Base-by-base conservation (phyloP, 352 stramenopile species). In the Globisporangium lucens region DNA sequence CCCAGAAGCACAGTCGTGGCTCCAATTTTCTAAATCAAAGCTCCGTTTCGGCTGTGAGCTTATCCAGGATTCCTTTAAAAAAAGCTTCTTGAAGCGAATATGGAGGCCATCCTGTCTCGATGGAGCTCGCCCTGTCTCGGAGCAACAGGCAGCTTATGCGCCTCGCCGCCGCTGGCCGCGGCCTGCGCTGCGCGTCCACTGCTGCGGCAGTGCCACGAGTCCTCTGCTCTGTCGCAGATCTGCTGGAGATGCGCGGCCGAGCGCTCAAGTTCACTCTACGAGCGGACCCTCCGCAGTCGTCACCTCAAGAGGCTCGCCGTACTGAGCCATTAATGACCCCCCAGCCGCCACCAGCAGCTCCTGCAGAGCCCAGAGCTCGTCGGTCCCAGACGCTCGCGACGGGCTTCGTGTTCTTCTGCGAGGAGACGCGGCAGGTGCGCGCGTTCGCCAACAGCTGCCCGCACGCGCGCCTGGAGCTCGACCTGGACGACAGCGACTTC, bases 401-500 rank as follows among this genome's bases (percentile, higher is more conserved):
- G 20, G 82, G 82, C 41, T 89, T 92, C 61, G 82, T 90, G 9
- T 91, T 92, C 71, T 78, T 79, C 35, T 82, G 78, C 58, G 70
- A 80, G 29, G 63, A 72, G 36, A 78, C 74, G 6, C 65, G 75
- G 22, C 62, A 78, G 33, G 80, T 81, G 20, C 82, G 79, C 3
- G 80, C 77, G 22, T 92, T 89, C 53, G 70, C 83, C 52, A 92
- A 92, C 74, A 75, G 76, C 65, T 91, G 84, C 63, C 80, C 84
- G 7, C 83, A 94, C 60, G 85, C 86, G 51, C 71, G 79, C 63
- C 68, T 93, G 64, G 84, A 94, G 71, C 70, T 94, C 56, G 84
- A 94, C 65, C 69, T 90, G 57, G 83, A 92, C 70, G 87, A 93
- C 76, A 83, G 78, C 71, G 84, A 93, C 66, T 94, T 94, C 67